These are phyloP conservation scores for Terana coerulea DNA, from an alignment of 768 basidiomycete species.

Conservation along the genomic window DNA sequence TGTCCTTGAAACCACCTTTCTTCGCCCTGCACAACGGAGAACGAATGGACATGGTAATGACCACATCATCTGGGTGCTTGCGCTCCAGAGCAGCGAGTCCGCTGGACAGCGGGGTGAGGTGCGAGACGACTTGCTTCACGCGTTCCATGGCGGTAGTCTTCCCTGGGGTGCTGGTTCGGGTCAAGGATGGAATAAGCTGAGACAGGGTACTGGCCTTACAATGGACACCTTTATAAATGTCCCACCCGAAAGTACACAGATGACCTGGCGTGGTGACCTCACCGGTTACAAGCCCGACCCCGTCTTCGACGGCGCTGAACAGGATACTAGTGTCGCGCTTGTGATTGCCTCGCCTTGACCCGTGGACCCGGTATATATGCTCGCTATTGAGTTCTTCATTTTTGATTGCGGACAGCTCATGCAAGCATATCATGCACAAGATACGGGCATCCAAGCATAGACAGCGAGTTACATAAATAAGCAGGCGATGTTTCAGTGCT, in stretches of 20 bases:
- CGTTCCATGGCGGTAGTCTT: slow-evolving; percentile 43
- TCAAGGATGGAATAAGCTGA: neutral
- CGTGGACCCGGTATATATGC: no score
- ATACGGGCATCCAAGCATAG: no score
- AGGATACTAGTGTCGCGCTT: no score
- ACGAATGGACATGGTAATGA: slow-evolving; percentile 77
- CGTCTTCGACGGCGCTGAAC: no score
- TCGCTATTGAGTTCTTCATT: no score
- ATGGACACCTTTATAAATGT: neutral
- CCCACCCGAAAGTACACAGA: neutral
- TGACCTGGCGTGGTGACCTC: neutral
- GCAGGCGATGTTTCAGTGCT: no score
- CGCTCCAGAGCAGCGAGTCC: slow-evolving; percentile 45
- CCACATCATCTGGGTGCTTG: slow-evolving; percentile 72
- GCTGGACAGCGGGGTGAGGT: slow-evolving; percentile 40
- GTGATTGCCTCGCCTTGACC: no score
- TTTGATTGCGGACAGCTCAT: no score
- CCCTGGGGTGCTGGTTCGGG: neutral
- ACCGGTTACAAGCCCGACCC: no score
- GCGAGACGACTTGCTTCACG: slow-evolving; percentile 61
- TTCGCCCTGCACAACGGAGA: slow-evolving; percentile 74
- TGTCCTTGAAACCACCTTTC: slow-evolving; percentile 74
- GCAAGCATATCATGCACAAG: no score
- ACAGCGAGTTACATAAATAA: no score
- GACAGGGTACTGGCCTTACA: neutral